Base-by-base conservation (phyloP, 1,284 basidiomycete species). In the Ustilago bromivora region DNA sequence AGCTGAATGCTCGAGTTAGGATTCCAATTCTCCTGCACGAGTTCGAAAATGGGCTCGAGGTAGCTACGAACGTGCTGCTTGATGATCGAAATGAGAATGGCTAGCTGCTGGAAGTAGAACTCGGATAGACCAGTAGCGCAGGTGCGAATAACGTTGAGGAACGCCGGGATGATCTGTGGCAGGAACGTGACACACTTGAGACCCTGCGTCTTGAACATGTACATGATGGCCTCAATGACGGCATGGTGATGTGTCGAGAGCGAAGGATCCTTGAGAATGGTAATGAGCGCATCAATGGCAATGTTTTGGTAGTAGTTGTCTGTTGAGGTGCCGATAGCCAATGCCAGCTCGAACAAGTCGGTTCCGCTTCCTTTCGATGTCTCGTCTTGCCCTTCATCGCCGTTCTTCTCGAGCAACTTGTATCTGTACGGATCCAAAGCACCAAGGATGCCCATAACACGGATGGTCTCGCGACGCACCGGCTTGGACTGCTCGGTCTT, bases 251-350 rank as follows among this genome's bases (percentile, higher is more conserved):
- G 84, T 52, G 79, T 78, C 12, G 81, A 76, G 13, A 86, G 72
- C 52, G 83, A 71, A 23, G 79, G 78, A 53, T 86, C 97, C 84
- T 92, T 93, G 77, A 99, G 88, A 63, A 99, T 94, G 59, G 91
- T 90, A 54, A 99, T 90, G 28, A 99, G 89, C 1, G 95, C 91
- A 54, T 92, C 93, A 87, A 99, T 94, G 47, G 96, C 96, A 4
- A 97, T 94, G 8, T 94, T 95, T 86, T 99, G 97, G 88, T 96
- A 99, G 87, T 98, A 99, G 85, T 99, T 97, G 80, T 99, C 97
- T 19, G 85, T 81, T 15, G 81, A 81, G 8, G 84, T 85, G 23
- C 84, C 84, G 41, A 84, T 87, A 10, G 87, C 87, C 80, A 89
- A 89, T 76, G 89, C 89, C 17, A 90, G 87, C 57, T 90, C 87